A percentile compares a stretch with the other conserved stretches of the same genome.
phyloP scores from a whole-genome alignment of 306 rosid species.

The Comarum palustre region DNA sequence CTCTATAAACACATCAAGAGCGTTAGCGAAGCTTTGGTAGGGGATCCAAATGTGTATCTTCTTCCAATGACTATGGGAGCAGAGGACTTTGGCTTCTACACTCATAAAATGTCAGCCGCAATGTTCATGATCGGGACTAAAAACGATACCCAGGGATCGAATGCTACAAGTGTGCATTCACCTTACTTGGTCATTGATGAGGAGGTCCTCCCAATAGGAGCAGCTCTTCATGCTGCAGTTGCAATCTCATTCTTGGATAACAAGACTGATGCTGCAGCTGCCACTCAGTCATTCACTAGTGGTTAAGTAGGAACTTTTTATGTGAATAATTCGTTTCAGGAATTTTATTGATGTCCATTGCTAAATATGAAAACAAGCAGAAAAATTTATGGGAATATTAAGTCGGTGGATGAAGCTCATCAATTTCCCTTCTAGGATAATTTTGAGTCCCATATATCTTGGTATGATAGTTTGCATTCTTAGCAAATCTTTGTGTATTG shows the following conservation, averaged over 20 bases:
- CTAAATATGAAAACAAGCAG: no score
- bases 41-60: conserved; percentile 39
- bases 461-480: no score
- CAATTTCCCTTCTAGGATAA: no score
- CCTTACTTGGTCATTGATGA: conserved; percentile 46
- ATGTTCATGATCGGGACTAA: conserved; percentile 36
- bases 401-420: no score
- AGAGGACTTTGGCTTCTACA: conserved; percentile 58
- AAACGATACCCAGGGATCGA: conserved; percentile 24
- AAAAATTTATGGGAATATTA: no score
- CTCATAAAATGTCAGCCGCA: conserved; percentile 43
- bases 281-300: background rate
- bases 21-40: conserved; percentile 44
- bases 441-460: no score
- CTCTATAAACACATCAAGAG: conserved; percentile 40
- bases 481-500: no score
- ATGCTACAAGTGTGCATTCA: conserved; percentile 33
- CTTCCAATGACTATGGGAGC: conserved; percentile 37
- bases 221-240: conserved; percentile 54
- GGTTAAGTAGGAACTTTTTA: background rate
- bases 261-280: background rate
- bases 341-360: no score
- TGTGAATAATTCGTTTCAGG: background rate
- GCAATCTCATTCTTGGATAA: conserved; percentile 45
- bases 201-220: conserved; percentile 56